Percentiles rank a stretch among this genome's conserved stretches.
Conservation (phyloP, 2,329 filamentous ascomycete genomes). For the Microsporum ferrugineum region DNA sequence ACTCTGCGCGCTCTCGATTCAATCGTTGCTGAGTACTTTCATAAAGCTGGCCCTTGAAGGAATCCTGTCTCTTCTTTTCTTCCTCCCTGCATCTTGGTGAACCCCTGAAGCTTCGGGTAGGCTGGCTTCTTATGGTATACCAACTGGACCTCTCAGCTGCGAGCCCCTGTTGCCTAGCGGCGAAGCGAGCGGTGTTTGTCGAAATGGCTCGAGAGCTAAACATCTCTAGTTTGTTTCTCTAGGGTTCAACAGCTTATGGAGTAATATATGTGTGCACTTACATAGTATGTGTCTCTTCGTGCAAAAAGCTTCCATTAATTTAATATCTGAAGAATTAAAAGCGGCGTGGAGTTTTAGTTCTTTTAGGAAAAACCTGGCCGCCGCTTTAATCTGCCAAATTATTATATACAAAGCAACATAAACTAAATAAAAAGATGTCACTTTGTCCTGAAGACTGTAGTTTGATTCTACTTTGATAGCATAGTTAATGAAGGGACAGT, state of each 20-base stretch:
- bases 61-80: conserved; percentile 7
- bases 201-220: conserved; percentile 9
- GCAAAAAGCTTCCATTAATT: too few species aligned
- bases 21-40: conserved; percentile 50
- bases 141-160: not conserved
- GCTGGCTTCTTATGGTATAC: not conserved
- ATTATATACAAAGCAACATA: not conserved
- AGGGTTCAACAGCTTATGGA: not conserved
- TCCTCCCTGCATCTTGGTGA: conserved; percentile 4
- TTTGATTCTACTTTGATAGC: not conserved
- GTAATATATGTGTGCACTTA: too few species aligned
- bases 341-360: not conserved
- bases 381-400: not conserved
- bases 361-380: not conserved
- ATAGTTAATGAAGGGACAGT: not conserved
- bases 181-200: conserved; percentile 6
- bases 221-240: conserved; percentile 1
- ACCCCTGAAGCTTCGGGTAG: not conserved
- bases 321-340: not conserved
- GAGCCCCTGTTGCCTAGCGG: conserved; percentile 2
- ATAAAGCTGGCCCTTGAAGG: conserved; percentile 51
- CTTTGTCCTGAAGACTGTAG: not conserved
- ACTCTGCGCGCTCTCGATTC: conserved; percentile 47
- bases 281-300: too few species aligned
- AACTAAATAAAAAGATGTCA: not conserved